Evolutionary conservation across 805 yeast genomes (phyloP), one percentile per base, ranked within the genome.

Genomic region (Kuraishia borneana): DNA sequence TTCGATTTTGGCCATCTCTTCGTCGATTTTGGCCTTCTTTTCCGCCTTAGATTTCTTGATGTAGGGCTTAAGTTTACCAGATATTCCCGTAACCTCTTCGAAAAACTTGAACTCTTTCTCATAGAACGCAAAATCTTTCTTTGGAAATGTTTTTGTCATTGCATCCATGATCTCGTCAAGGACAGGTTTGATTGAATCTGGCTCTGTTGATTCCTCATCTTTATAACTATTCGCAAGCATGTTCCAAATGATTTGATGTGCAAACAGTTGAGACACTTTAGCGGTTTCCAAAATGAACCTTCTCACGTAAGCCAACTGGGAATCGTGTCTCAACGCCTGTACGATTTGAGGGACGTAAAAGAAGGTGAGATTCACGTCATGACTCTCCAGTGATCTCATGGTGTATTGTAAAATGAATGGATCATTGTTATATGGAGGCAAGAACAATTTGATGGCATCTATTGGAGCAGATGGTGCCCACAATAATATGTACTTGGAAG

Each of bases 281-380:
- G 95, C 96, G 1, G 96, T 84, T 53, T 92, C 97, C 36, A 89
- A 60, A 42, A 92, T 87, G 51, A 83, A 84, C 45, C 85, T 70
- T 45, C 83, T 85, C 30, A 89, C 94, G 46, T 85, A 88, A 1
- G 96, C 97, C 30, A 72, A 62, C 8, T 57, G 56, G 19, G 37
- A 27, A 52, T 92, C 98, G 52, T 78, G 79, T 42, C 97, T 70
- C 44, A 92, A 65, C 42, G 84, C 70, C 58, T 92, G 99, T 16
- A 92, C 98, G 55, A 92, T 85, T 54, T 92, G 98, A 2, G 99
- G 99, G 35, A 92, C 97, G 50, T 94, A 92, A 54, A 94, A 92
- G 61, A 94, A 92, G 0, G 96, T 84, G 41, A 81, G 60, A 46
- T 83, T 81, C 25, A 84, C 85, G 47, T 85, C 95, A 47, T 84